Conservation (phyloP, 2,329 filamentous ascomycete genomes). For the Aspergillus spinulosporus region DNA sequence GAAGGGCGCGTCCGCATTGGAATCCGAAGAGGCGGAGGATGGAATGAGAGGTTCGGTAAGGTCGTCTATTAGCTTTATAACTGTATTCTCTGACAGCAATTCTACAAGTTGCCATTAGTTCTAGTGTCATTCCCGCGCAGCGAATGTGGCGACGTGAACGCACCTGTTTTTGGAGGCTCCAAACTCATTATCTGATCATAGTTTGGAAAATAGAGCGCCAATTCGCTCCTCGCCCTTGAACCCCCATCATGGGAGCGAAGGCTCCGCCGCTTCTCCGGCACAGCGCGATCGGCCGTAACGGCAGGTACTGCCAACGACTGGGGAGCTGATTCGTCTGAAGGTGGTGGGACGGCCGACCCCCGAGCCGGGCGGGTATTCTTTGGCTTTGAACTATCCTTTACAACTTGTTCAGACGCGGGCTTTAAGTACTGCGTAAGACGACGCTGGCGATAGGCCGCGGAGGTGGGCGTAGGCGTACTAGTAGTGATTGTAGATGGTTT, state of each 20-base stretch:
- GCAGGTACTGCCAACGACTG: neutral
- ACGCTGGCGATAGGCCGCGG: slow-evolving; percentile 14
- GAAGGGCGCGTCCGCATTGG: slow-evolving; percentile 30
- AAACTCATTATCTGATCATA: slow-evolving; percentile 94
- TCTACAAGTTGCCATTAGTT: slow-evolving; percentile 52
- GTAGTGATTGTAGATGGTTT: neutral
- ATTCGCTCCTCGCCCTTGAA: slow-evolving; percentile 83
- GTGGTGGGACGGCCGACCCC: neutral
- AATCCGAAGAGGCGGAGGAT: slow-evolving; percentile 21
- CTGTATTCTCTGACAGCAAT: slow-evolving; percentile 69
- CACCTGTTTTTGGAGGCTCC: slow-evolving; percentile 75
- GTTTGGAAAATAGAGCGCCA: slow-evolving; percentile 86
- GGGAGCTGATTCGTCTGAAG: neutral
- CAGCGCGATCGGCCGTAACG: slow-evolving; percentile 12
- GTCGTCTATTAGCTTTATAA: slow-evolving; percentile 69
- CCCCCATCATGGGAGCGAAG: slow-evolving; percentile 81
- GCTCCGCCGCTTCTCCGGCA: slow-evolving; percentile 63
- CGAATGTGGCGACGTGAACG: slow-evolving; percentile 4
- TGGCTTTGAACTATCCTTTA: slow-evolving; percentile 2
- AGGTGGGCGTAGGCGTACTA: slow-evolving; percentile 13
- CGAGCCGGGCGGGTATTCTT: neutral
- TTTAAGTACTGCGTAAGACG: slow-evolving; percentile 3
- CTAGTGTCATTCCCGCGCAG: neutral
- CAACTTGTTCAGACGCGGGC: neutral
- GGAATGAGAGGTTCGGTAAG: slow-evolving; percentile 36